Conservation (phyloP, 768 basidiomycete genomes). For the Coprinopsis cinerea region DNA sequence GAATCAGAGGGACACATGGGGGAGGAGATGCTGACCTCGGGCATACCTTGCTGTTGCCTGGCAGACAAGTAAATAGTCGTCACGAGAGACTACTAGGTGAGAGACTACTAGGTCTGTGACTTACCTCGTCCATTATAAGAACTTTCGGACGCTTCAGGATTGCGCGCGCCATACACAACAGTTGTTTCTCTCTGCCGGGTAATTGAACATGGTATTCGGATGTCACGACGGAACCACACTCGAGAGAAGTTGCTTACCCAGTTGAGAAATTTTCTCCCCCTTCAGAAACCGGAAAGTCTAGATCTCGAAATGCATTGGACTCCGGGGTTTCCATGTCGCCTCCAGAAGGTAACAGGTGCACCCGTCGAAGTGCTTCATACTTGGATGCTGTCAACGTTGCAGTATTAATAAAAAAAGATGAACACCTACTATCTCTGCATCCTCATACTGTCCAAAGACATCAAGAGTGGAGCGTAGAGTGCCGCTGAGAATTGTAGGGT, state of each 20-base stretch:
- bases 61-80: no score
- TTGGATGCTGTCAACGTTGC: slow-evolving; percentile 24
- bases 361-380: slow-evolving; percentile 81
- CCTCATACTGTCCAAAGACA: slow-evolving; percentile 84
- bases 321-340: slow-evolving; percentile 38
- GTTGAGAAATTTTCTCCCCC: slow-evolving; percentile 89
- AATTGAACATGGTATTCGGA: no score
- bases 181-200: slow-evolving; percentile 25
- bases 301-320: slow-evolving; percentile 66
- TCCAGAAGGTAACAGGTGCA: slow-evolving; percentile 67
- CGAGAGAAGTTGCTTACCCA: slow-evolving; percentile 40
- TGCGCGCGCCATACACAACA: slow-evolving; percentile 83
- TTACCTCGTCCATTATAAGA: slow-evolving; percentile 79
- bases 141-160: slow-evolving; percentile 75
- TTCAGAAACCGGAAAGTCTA: slow-evolving; percentile 72
- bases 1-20: slow-evolving; percentile 1
- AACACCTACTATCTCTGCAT: slow-evolving; percentile 65
- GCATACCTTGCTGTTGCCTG: slow-evolving; percentile 66
- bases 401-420: not conserved
- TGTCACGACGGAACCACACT: no score
- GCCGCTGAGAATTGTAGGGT: slow-evolving; percentile 83
- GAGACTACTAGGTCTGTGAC: no score
- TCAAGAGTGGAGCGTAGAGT: slow-evolving; percentile 77
- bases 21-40: no score
- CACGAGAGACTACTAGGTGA: no score